Base-by-base conservation (phyloP, 2,329 filamentous ascomycete species). In the Helotiales sp. region DNA sequence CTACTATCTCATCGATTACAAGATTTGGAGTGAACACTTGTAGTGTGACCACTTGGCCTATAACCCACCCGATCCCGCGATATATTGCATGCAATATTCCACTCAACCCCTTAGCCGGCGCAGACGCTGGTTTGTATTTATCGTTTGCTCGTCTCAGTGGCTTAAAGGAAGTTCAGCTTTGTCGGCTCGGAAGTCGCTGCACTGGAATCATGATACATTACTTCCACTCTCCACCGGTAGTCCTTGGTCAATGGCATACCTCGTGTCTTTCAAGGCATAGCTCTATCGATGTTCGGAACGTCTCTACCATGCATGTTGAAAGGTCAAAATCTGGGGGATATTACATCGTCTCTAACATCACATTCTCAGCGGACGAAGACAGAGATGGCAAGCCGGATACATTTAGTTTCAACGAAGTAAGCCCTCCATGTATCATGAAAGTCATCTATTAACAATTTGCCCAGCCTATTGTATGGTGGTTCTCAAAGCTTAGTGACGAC, bases 211-310 rank as follows among this genome's bases (percentile, higher is more conserved):
- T 59, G 24, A 30, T 63, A 55, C 42, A 55, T 29, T 60, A 62
- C 38, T 31, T 50, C 34, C 30, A 55, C 25, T 27, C 25, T 27
- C 27, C 30, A 34, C 24, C 53, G 19, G 31, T 36, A 38, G 53
- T 54, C 36, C 56, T 62, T 19, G 56, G 56, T n/a, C 59, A 62
- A 33, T 62, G 50, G 59, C 40, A 58, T 27, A 48, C 48, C 52
- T 44, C 34, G 40, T n/a, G 22, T 38, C 24, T 17, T 51, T 60
- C 51, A 53, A 38, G 40, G 44, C 30, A 50, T 29, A 27, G 29
- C 12, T 60, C 42, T 55, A 57, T 60, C 19, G 40, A 50, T 36
- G 24, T 40, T 30, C 40, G 27, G 38, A 46, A 44, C 19, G 46
- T 24, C 15, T 49, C 36, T 27, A 52, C 42, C 17, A 52, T 59